Evolutionary conservation across 768 basidiomycete species (phyloP).

Genomic region (Lactarius hengduanensis): DNA sequence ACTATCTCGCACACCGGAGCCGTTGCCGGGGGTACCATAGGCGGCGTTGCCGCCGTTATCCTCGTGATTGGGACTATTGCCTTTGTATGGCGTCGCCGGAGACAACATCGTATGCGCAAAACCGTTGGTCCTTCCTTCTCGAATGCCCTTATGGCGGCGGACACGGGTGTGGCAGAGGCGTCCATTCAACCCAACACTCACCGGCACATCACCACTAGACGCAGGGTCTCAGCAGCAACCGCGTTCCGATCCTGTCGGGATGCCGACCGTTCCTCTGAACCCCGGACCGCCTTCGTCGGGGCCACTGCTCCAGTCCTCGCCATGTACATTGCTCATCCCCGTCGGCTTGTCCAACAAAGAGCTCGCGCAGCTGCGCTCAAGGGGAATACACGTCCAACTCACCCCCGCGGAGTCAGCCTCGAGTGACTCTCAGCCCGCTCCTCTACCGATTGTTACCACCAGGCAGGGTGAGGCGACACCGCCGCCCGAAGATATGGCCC

Average conservation of each 20-base stretch:
- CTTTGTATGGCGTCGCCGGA: neutral
- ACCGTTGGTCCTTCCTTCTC: too few relatives aligned
- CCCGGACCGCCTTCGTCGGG: neutral
- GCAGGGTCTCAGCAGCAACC: neutral
- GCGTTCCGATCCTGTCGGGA: neutral
- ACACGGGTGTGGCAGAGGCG: too few relatives aligned
- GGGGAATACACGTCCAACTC: too few relatives aligned
- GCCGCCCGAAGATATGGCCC: neutral
- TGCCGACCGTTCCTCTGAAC: neutral
- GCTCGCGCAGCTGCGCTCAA: neutral
- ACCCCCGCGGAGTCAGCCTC: too few relatives aligned
- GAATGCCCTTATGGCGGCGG: too few relatives aligned
- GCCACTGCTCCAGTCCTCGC: neutral
- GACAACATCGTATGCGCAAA: neutral
- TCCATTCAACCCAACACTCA: neutral
- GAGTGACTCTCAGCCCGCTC: neutral
- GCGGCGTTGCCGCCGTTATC: conserved; percentile 39
- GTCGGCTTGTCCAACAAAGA: neutral
- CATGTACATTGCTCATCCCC: neutral
- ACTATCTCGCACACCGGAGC: conserved; percentile 38
- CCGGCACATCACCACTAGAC: neutral
- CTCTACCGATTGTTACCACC: neutral
- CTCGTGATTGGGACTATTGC: neutral
- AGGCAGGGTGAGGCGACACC: neutral
- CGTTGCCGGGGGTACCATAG: conserved; percentile 54